phyloP scores from a whole-genome alignment of 768 basidiomycete genomes.

The Rhizopogon salebrosus region DNA sequence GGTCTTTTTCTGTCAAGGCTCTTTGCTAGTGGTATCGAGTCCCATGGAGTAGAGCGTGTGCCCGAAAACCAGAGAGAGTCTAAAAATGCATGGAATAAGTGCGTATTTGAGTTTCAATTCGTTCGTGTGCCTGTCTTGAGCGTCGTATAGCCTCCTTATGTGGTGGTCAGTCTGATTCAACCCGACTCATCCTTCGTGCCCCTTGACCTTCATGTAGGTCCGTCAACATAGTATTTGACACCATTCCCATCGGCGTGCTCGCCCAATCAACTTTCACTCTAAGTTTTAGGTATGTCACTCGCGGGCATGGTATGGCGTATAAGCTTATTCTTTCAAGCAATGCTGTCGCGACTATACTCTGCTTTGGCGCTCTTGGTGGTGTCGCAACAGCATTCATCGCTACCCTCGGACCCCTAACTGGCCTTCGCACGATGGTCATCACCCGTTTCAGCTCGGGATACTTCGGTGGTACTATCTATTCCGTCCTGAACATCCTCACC shows the following conservation, averaged over 20 bases:
- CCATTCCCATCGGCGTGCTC: slow-evolving; percentile 46
- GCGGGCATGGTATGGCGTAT: not conserved
- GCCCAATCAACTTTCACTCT: slow-evolving; percentile 45
- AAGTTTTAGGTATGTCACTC: slow-evolving; percentile 35
- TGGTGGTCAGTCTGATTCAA: slow-evolving; percentile 31
- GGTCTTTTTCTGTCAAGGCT: slow-evolving; percentile 31
- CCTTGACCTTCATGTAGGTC: slow-evolving; percentile 25
- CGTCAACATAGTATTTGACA: slow-evolving; percentile 42
- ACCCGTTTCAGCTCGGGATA: slow-evolving; percentile 45
- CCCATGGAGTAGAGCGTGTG: slow-evolving; percentile 49
- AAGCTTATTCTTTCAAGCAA: slow-evolving; percentile 24
- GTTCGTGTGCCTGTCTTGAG: slow-evolving; percentile 1
- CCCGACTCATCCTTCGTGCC: too few relatives aligned
- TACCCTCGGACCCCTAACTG: slow-evolving; percentile 47
- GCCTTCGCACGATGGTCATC: slow-evolving; percentile 51
- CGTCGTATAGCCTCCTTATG: slow-evolving; percentile 33
- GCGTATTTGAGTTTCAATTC: slow-evolving; percentile 11
- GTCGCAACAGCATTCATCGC: slow-evolving; percentile 45
- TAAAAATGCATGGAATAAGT: slow-evolving; percentile 43
- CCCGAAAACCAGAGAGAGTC: slow-evolving; percentile 42
- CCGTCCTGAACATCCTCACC: slow-evolving; percentile 49
- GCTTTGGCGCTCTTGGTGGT: slow-evolving; percentile 41
- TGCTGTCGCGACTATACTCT: slow-evolving; percentile 38
- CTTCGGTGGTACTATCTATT: slow-evolving; percentile 43
- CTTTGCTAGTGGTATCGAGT: slow-evolving; percentile 47